Evolutionary conservation across 257 asterid genomes (phyloP).

Genomic region (Solanum lignicaule): DNA sequence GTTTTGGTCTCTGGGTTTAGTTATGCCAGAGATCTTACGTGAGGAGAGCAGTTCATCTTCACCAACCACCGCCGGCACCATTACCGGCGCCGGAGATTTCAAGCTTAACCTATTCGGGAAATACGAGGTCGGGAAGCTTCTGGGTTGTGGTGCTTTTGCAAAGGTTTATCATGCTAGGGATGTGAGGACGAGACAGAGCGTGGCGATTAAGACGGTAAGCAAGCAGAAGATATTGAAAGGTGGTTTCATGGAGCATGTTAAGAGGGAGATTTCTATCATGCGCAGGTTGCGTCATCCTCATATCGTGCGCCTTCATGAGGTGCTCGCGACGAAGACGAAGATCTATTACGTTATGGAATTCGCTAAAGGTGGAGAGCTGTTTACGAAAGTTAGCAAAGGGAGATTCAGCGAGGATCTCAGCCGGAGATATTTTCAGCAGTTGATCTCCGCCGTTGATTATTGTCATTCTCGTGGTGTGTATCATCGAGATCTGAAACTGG

Average conservation of each 20-base stretch:
- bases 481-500: constrained; percentile 7
- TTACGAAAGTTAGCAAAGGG: not conserved
- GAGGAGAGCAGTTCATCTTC: not conserved
- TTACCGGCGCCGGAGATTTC: not conserved
- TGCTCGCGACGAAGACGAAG: not conserved
- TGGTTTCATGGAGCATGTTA: not conserved
- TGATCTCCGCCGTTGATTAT: constrained; percentile 6
- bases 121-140: not conserved
- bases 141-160: constrained; percentile 2
- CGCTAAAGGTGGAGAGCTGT: constrained; percentile 9
- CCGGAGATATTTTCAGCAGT: constrained; percentile 4
- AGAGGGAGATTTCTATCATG: constrained; percentile 8
- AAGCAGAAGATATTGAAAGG: not conserved
- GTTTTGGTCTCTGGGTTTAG: not conserved
- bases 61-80: not conserved
- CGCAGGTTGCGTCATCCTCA: constrained; percentile 1
- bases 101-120: not conserved
- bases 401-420: constrained; percentile 9
- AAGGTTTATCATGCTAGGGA: constrained; percentile 3
- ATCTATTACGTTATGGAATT: constrained; percentile 1
- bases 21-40: constrained; percentile 2
- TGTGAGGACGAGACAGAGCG: not conserved
- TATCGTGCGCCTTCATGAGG: constrained; percentile 3
- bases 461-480: not conserved
- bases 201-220: constrained; percentile 1